Evolutionary conservation across 2,329 filamentous ascomycete species (phyloP).

Genomic region (Xylariaceae sp.): DNA sequence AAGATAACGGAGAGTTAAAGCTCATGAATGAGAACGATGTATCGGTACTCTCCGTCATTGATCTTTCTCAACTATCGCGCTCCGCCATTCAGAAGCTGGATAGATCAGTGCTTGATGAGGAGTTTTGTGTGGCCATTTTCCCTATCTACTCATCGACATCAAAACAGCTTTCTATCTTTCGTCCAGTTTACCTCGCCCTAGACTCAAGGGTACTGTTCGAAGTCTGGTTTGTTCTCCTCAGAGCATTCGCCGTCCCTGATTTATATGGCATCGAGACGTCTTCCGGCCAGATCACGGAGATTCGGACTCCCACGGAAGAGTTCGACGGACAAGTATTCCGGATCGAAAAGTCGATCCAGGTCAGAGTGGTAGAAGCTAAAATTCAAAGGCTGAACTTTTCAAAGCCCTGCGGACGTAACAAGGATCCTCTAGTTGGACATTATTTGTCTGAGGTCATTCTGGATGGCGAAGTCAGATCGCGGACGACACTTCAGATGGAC

Average conservation of each 20-base stretch:
- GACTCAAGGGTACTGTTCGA: conserved; percentile 90
- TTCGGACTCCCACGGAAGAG: conserved; percentile 37
- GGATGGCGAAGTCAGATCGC: conserved; percentile 73
- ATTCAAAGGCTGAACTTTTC: conserved; percentile 39
- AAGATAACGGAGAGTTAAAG: conserved; percentile 93
- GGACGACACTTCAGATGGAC: conserved; percentile 67
- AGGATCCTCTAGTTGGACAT: conserved; percentile 56
- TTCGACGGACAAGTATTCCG: conserved; percentile 52
- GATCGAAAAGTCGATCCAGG: conserved; percentile 56
- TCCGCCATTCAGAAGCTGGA: conserved; percentile 89
- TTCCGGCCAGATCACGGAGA: conserved; percentile 41
- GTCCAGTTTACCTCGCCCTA: conserved; percentile 84
- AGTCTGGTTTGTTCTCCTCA: conserved; percentile 90
- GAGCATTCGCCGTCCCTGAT: conserved; percentile 88
- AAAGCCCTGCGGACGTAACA: conserved; percentile 11
- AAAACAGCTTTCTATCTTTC: conserved; percentile 68
- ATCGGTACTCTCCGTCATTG: conserved; percentile 74
- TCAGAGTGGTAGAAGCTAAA: conserved; percentile 61
- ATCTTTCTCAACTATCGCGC: conserved; percentile 82
- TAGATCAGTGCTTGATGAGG: conserved; percentile 83
- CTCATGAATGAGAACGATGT: conserved; percentile 83
- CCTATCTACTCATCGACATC: conserved; percentile 81
- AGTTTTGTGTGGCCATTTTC: conserved; percentile 93
- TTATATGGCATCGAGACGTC: conserved; percentile 65
- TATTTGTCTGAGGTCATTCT: conserved; percentile 77